Evolutionary conservation across 306 rosid genomes (phyloP), one percentile per base, ranked within the genome.

Genomic region (Begonia fuchsioides): DNA sequence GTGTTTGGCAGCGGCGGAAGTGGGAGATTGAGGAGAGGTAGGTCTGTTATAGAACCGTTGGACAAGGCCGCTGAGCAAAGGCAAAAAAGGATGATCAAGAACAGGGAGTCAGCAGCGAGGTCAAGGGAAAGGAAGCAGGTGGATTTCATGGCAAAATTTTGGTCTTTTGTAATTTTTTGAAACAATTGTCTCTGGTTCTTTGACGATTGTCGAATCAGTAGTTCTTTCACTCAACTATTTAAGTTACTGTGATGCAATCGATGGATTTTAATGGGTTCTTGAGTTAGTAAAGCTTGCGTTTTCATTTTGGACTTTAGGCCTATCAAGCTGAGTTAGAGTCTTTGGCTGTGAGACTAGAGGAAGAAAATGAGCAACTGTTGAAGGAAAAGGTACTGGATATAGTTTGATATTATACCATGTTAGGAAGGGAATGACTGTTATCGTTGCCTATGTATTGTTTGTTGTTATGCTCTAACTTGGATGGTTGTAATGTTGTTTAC

Each of bases 261-360:
- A 26, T 38, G 15, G 4, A 10, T 14, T 50, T 16, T 47, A 8
- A 13, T 12, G 35, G n/a, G 12, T 32, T 19, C 8, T 15, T 17
- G 47, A 11, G 13, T 41, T 45, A 15, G 32, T 32, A 17, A 32
- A 38, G 32, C 11, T 43, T 32, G 19, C 43, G 17, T 12, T 17
- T 32, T 54, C 18, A 32, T 55, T 44, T 56, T 17, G 32, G 39
- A 55, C 19, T 43, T 50, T 58, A 83, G 97, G 98, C 98, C 32
- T 81, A 90, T 54, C 94, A 90, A 68, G 82, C 67, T 17, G 98
- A 90, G 59, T 67, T 90, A 68, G 98, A 90, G 68, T 56, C 92
- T 0, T 61, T 90, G 66, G 84, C 81, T 1, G 79, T 79, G 59
- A 79, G 58, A 32, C 74, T 90, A 39, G 87, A 81, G 79, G 94